Base-by-base conservation (phyloP, 805 yeast genomes). In the Metschnikowia koreensis region DNA sequence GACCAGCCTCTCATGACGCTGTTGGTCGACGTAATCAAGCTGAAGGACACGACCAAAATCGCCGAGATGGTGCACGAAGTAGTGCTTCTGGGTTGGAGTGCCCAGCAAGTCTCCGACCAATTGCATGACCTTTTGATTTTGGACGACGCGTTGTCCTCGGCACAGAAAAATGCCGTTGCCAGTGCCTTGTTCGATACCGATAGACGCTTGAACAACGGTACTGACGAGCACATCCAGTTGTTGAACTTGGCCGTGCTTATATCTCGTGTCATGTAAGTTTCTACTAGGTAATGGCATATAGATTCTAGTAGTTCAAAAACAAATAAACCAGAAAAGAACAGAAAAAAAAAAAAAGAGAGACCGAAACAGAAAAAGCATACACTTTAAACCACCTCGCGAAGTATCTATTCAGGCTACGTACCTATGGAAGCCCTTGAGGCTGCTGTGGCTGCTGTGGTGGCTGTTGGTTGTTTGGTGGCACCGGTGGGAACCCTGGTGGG, bases 181-280 rank as follows among this genome's bases (percentile, higher is more conserved):
- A 69, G 75, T 62, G 68, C 82, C 6, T 67, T 94, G 27, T 89
- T 91, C 60, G 86, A 83, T 41, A 78, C 89, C 0, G 98, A 93
- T 66, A 79, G 81, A 46, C 79, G 84, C 48, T 73, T 93, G 49
- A 79, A 84, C 48, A 89, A 84, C 63, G 99, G 99, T 13, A 82
- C 96, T 4, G 96, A 91, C 61, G 99, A 93, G 66, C 89, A 87
- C 53, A 71, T 93, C 29, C 96, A 89, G 60, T 62, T 94, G 22
- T 75, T 93, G 58, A 87, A 88, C 60, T 74, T 90, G 58, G 65
- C 67, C 46, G 60, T 74, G 52, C 68, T 67, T 54, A 53, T 73
- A 0, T 55, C 75, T 0, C 27, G 28, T 10, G 38, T 17, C 31
- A 37, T 47, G 31, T 47, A 36, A 36, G 7, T 28, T 5, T 10